These are phyloP conservation scores for Penstemon davidsonii DNA, from an alignment of 257 asterid species.

Conservation along the genomic window DNA sequence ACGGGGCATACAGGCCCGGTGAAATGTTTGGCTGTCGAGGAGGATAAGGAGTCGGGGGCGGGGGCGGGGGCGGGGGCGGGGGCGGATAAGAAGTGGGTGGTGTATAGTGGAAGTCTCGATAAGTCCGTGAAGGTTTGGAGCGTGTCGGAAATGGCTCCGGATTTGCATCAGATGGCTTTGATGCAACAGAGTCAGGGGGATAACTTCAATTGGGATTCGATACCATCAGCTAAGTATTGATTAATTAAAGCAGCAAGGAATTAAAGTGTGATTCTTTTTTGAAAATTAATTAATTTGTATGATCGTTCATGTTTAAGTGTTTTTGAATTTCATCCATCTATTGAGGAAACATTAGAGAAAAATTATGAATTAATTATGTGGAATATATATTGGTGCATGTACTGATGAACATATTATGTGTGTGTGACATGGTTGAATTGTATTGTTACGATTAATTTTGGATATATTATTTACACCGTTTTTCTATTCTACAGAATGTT, in stretches of 20 bases:
- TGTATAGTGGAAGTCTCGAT: conserved; percentile 81
- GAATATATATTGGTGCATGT: conserved; percentile 18
- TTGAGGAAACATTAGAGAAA: neutral
- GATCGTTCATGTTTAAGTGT: neutral
- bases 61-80: conserved; percentile 16
- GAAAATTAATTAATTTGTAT: neutral
- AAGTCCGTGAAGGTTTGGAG: conserved; percentile 86
- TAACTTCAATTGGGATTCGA: conserved; percentile 47
- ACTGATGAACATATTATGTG: neutral
- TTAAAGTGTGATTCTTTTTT: no score
- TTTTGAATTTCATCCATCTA: neutral
- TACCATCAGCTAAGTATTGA: conserved; percentile 61
- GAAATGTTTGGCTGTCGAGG: conserved; percentile 64
- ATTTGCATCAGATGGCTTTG: conserved; percentile 38
- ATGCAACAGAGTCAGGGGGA: conserved; percentile 31
- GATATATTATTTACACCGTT: no score
- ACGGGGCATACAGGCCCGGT: conserved; percentile 63
- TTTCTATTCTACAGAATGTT: no score
- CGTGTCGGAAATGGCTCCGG: conserved; percentile 66
- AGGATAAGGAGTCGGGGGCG: conserved; percentile 32
- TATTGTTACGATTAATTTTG: no score
- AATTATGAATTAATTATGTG: conserved; percentile 2
- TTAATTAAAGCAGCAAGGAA: neutral
- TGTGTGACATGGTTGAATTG: neutral
- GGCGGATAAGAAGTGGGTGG: conserved; percentile 56